These are phyloP conservation scores for Eragrostis curvula DNA, from an alignment of 176 grass and related monocot genomes.

Conservation along the genomic window DNA sequence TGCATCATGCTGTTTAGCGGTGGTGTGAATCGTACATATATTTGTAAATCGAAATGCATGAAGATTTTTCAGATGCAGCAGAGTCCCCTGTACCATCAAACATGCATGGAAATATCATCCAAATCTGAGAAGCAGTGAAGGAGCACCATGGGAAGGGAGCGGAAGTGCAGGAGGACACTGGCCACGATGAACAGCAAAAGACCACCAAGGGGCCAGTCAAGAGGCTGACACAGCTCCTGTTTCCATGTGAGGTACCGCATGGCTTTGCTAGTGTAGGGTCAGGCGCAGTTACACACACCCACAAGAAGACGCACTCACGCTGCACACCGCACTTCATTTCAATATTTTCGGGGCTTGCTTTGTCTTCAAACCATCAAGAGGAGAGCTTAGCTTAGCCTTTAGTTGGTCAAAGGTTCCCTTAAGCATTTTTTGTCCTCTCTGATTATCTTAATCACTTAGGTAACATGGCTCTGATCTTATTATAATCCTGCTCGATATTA, in stretches of 20 bases:
- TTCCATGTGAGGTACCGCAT: constrained; percentile 80
- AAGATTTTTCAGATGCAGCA: constrained; percentile 31
- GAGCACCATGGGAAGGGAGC: neutral
- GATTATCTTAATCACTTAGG: constrained; percentile 52
- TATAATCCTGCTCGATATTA: constrained; percentile 42
- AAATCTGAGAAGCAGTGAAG: constrained; percentile 41
- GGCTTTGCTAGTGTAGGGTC: constrained; percentile 55
- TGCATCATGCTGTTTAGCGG: neutral
- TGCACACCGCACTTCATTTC: constrained; percentile 38
- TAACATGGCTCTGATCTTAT: constrained; percentile 54
- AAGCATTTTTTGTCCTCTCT: constrained; percentile 76
- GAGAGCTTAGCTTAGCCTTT: constrained; percentile 40
- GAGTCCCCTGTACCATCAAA: neutral
- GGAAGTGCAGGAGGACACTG: constrained; percentile 24
- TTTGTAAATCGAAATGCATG: constrained; percentile 1
- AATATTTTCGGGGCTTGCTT: constrained; percentile 34
- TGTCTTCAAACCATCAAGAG: constrained; percentile 46
- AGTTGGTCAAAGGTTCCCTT: constrained; percentile 82
- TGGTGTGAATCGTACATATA: neutral
- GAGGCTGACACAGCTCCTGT: constrained; percentile 75
- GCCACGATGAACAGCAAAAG: constrained; percentile 70
- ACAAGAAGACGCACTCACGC: constrained; percentile 54
- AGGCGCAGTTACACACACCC: constrained; percentile 37
- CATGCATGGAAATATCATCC: constrained; percentile 20
- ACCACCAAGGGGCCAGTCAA: constrained; percentile 60